These are phyloP conservation scores for Byssochlamys sp. DNA, from an alignment of 2,329 filamentous ascomycete genomes.

Conservation along the genomic window DNA sequence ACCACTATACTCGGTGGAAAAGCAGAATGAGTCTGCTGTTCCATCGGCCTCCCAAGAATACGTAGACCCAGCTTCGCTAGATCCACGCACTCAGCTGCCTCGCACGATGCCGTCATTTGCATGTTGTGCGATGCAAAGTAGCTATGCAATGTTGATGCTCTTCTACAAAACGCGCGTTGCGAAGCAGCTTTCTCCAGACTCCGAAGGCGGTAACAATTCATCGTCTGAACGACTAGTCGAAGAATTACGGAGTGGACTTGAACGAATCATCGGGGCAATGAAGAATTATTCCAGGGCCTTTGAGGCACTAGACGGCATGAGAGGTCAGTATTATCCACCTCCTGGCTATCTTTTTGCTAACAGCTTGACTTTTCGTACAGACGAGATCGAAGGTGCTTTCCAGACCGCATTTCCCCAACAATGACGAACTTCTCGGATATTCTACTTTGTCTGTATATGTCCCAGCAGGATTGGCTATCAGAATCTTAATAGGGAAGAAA, in stretches of 20 bases:
- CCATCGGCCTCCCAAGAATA: slow-evolving; percentile 1
- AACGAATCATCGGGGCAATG: slow-evolving; percentile 27
- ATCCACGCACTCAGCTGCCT: slow-evolving; percentile 17
- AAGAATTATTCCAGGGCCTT: slow-evolving; percentile 34
- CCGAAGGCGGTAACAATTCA: slow-evolving; percentile 12
- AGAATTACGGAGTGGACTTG: slow-evolving; percentile 29
- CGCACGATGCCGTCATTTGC: slow-evolving; percentile 40
- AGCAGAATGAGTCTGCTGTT: slow-evolving; percentile 4
- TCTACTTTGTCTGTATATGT: neutral
- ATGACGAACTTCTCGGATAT: slow-evolving; percentile 1
- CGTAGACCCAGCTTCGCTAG: slow-evolving; percentile 9
- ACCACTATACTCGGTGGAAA: slow-evolving; percentile 15
- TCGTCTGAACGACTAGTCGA: slow-evolving; percentile 22
- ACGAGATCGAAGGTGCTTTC: slow-evolving; percentile 36
- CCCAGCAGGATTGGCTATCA: neutral
- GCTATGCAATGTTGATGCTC: slow-evolving; percentile 39
- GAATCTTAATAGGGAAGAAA: neutral
- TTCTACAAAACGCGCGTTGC: slow-evolving; percentile 34
- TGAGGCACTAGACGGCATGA: slow-evolving; percentile 36
- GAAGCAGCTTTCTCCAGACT: slow-evolving; percentile 20
- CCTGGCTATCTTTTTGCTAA: neutral
- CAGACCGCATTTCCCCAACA: slow-evolving; percentile 30
- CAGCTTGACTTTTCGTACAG: slow-evolving; percentile 10
- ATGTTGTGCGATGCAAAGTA: slow-evolving; percentile 39
- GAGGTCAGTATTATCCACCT: slow-evolving; percentile 22